These are phyloP conservation scores for Pythium sukuiense DNA, from an alignment of 352 stramenopile species.

Conservation along the genomic window DNA sequence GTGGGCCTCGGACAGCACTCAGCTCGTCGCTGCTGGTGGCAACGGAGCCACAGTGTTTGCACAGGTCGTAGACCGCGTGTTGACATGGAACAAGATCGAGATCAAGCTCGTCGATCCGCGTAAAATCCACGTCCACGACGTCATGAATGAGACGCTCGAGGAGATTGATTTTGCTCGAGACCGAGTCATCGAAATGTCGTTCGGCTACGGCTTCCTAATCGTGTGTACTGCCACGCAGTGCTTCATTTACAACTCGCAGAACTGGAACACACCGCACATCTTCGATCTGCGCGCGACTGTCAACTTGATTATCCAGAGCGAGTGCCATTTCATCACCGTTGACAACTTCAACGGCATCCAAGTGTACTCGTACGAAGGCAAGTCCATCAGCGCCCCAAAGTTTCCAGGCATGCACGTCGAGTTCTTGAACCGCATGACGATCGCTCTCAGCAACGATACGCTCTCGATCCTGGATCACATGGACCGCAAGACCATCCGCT, in stretches of 20 bases:
- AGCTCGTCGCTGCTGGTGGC: slow-evolving; percentile 86
- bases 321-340: slow-evolving; percentile 89
- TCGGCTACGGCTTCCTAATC: slow-evolving; percentile 90
- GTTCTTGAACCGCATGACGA: slow-evolving; percentile 82
- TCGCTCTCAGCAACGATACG: slow-evolving; percentile 87
- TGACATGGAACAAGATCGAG: slow-evolving; percentile 91
- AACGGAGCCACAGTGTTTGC: slow-evolving; percentile 89
- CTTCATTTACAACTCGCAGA: slow-evolving; percentile 91
- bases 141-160: slow-evolving; percentile 89
- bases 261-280: slow-evolving; percentile 93
- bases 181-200: slow-evolving; percentile 91
- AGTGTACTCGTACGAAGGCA: slow-evolving; percentile 93
- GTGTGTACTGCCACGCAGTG: slow-evolving; percentile 91
- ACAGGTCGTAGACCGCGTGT: slow-evolving; percentile 81
- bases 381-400: slow-evolving; percentile 81
- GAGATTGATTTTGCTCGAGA: slow-evolving; percentile 91
- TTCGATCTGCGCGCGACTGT: slow-evolving; percentile 88
- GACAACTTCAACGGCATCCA: slow-evolving; percentile 90
- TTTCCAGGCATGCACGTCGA: slow-evolving; percentile 88
- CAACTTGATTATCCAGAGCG: slow-evolving; percentile 86
- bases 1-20: slow-evolving; percentile 90
- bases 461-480: slow-evolving; percentile 89
- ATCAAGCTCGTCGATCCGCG: slow-evolving; percentile 77
- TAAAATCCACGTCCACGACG: slow-evolving; percentile 90
- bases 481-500: slow-evolving; percentile 87